Percentiles rank a stretch among this genome's conserved stretches.
Evolutionary conservation across 805 yeast genomes (phyloP).

Genomic region (Yarrowia bubula): DNA sequence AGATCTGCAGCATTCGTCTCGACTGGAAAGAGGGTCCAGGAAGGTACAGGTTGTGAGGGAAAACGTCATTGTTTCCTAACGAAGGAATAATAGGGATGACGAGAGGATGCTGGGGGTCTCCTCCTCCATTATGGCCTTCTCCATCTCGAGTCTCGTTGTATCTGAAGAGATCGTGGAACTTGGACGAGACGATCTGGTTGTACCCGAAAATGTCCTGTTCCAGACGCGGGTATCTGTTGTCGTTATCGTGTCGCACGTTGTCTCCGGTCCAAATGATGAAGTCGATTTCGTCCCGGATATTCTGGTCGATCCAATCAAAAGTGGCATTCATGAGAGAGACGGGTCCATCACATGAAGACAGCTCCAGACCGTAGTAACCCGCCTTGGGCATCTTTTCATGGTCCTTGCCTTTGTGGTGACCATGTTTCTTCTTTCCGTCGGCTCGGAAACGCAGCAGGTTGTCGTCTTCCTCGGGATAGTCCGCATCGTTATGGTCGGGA

Average conservation of each 20-base stretch:
- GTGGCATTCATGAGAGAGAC: constrained; percentile 59
- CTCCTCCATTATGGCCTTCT: constrained; percentile 17
- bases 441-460: not conserved
- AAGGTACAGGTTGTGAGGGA: constrained; percentile 81
- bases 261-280: constrained; percentile 92
- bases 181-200: constrained; percentile 56
- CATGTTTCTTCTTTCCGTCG: constrained; percentile 12
- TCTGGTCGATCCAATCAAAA: constrained; percentile 60
- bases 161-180: constrained; percentile 45
- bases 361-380: constrained; percentile 70
- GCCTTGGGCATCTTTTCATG: constrained; percentile 43
- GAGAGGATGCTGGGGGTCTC: constrained; percentile 28
- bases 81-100: constrained; percentile 58
- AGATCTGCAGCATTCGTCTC: constrained; percentile 67
- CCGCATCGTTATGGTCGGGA: not conserved
- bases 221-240: constrained; percentile 68
- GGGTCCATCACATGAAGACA: constrained; percentile 77
- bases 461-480: not conserved
- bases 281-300: constrained; percentile 73
- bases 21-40: constrained; percentile 90
- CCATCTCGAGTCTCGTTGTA: constrained; percentile 33
- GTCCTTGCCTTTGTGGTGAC: constrained; percentile 39
- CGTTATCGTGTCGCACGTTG: constrained; percentile 81
- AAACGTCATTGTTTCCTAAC: constrained; percentile 84
- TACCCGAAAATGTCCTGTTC: constrained; percentile 67